Base-by-base conservation (phyloP, 179 eudicot species). In the Silene coronaria region DNA sequence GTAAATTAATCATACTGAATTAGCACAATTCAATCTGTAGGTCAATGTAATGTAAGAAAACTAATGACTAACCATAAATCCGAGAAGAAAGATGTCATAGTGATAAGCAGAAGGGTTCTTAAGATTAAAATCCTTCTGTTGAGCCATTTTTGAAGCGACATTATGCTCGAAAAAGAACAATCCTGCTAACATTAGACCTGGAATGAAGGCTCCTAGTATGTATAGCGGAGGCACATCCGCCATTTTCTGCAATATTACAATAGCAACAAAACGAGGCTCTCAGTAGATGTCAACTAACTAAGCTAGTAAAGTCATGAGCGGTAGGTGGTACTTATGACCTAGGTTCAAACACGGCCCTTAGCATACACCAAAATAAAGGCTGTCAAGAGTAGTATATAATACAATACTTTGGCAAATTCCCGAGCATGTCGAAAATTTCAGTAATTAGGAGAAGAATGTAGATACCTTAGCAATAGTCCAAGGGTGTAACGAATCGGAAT, bases 381-480 rank as follows among this genome's bases (percentile, higher is more conserved):
- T n/a, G n/a, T n/a, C n/a, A n/a, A n/a, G n/a, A n/a, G n/a, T n/a
- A n/a, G n/a, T n/a, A n/a, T n/a, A n/a, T n/a, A n/a, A n/a, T n/a
- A n/a, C n/a, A n/a, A n/a, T n/a, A n/a, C n/a, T n/a, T 32, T 1
- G 34, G 42, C 42, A 6, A 36, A 36, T 38, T 38, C 12, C 1
- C 2, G 12, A 7, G 45, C 45, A 38, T 8, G 45, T 38, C 45
- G 45, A 38, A 38, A 38, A 38, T 7, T 42, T 42, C 13, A 42
- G 13, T 9, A 42, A 13, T 10, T 42, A 3, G 14, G 3, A 42
- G 12, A 55, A n/a, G 17, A 72, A 13, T 27, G 5, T 36, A 75
- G 38, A 61, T 53, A 91, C 96, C 87, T 78, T 89, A 42, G 87
- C 64, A 69, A 88, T 87, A 0, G 86, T 89, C 97, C 94, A 91